Evolutionary conservation across 805 yeast species (phyloP), one percentile per base, ranked within the genome.

Genomic region (Pichia manshurica): DNA sequence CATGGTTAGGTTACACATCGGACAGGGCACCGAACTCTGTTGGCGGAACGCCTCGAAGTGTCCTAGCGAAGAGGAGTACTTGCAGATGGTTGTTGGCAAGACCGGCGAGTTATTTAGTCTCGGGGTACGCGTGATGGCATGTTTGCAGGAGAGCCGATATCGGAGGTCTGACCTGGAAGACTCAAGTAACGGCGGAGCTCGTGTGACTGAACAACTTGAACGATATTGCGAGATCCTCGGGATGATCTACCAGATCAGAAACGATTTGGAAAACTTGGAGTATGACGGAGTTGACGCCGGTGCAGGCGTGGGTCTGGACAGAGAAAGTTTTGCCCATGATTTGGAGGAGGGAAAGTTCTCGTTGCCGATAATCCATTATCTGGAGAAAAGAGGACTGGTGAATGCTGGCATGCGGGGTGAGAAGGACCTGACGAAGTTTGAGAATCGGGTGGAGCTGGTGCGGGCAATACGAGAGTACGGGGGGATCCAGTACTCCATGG

Each of bases 31-130:
- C 50, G 98, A 90, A 56, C 73, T 90, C 19, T 84, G 81, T 63
- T 90, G 97, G 96, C 71, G 97, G 52, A 96, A 88, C 48, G 68
- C 73, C 25, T 57, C 71, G 29, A 58, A 60, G 1, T 72, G 83
- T 41, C 93, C 93, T 0, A 68, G 70, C 4, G 84, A 81, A 50
- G 61, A 64, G 1, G 80, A 86, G 58, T 90, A 90, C 59, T 62
- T 81, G 31, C 73, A 72, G 34, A 90, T 91, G 96, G 95, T 85
- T 8, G 77, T 77, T 74, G 82, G 87, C 59, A 90, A 84, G 56
- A 90, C 97, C 0, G 96, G 96, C 1, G 97, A 97, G 0, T 69
- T 90, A 32, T 85, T 88, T 60, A 71, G 96, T 53, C 68, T 90
- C 32, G 81, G 91, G 0, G 36, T 33, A 13, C 36, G 36, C 9